Base-by-base conservation (phyloP, 2,329 filamentous ascomycete genomes). In the Madurella fahalii region DNA sequence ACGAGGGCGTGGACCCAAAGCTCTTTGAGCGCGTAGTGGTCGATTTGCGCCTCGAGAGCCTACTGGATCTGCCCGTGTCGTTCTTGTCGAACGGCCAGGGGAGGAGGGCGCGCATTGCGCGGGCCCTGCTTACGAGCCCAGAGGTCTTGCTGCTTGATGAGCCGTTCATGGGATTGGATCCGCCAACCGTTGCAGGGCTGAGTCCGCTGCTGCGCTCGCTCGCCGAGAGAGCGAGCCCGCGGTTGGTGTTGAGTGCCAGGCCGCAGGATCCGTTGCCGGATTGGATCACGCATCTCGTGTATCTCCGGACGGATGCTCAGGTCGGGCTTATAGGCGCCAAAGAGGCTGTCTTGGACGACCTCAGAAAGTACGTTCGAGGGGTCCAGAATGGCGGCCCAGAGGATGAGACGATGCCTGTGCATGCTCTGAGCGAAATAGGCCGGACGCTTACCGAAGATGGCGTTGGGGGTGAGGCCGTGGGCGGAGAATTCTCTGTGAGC, bases 41-140 rank as follows among this genome's bases (percentile, higher is more conserved):
- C 7, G 86, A 95, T 63, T 73, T 99, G 52, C 80, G 81, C 47
- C 74, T 99, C 13, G 74, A 78, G 0, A 74, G 79, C 9, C 75
- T 97, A 44, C 74, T 95, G 1, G 80, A 87, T 40, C 86, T 96
- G 67, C 92, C 93, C 0, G 89, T 97, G 8, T 83, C 89, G 20
- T 95, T 94, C 68, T 73, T 99, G 52, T 96, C 91, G 68, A 96
- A 97, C 70, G 94, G 94, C 0, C 94, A 99, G 71, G 93, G 89
- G 7, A 79, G 93, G 59, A 78, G 94, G 52, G 89, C 93, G 8
- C 83, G 90, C 58, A 96, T 99, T 62, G 94, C 91, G 2, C 89
- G 90, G 63, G 91, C 92, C 0, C 72, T 99, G 48, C 77, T 97
- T 55, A 84, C 78, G 7, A 80, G 80, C 50, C 94, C 94, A 0